Conservation (phyloP, 2,329 filamentous ascomycete species). For the Acrodontium crateriforme region DNA sequence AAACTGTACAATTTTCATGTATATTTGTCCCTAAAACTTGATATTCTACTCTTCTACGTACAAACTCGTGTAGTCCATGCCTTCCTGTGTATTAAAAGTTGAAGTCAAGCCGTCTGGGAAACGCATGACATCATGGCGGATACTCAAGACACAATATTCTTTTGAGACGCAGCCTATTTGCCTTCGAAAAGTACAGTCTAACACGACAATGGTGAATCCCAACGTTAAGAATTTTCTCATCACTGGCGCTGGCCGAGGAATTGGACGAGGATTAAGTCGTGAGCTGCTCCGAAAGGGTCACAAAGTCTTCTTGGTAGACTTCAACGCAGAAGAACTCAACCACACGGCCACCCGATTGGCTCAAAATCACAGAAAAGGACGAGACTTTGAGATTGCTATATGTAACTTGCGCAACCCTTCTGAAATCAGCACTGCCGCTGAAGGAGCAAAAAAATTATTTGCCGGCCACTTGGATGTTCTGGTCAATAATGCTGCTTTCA, state of each 20-base stretch:
- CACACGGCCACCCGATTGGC: slow-evolving; percentile 21
- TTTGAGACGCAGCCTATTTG: too few relatives aligned
- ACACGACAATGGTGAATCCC: too few relatives aligned
- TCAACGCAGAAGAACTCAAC: slow-evolving; percentile 25
- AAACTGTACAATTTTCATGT: too few relatives aligned
- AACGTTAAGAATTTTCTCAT: slow-evolving; percentile 32
- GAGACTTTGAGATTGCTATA: slow-evolving; percentile 10
- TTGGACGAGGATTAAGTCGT: slow-evolving; percentile 24
- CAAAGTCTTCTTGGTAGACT: slow-evolving; percentile 28
- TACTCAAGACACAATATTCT: too few relatives aligned
- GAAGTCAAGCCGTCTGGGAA: too few relatives aligned
- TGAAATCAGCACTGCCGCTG: slow-evolving; percentile 20
- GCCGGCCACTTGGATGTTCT: slow-evolving; percentile 26
- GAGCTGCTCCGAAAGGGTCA: slow-evolving; percentile 27
- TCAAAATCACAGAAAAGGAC: slow-evolving; percentile 5
- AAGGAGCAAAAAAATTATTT: slow-evolving; percentile 22
- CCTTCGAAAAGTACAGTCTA: too few relatives aligned
- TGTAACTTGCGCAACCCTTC: slow-evolving; percentile 15
- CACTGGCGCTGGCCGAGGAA: slow-evolving; percentile 25
- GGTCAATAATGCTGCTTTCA: slow-evolving; percentile 31
- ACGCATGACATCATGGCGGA: too few relatives aligned
- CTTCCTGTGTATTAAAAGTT: too few relatives aligned
- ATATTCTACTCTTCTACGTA: too few relatives aligned
- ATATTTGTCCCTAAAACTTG: too few relatives aligned
- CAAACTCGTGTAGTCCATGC: too few relatives aligned